Conservation (phyloP, 1,284 basidiomycete species). For the Moesziomyces sp. region DNA sequence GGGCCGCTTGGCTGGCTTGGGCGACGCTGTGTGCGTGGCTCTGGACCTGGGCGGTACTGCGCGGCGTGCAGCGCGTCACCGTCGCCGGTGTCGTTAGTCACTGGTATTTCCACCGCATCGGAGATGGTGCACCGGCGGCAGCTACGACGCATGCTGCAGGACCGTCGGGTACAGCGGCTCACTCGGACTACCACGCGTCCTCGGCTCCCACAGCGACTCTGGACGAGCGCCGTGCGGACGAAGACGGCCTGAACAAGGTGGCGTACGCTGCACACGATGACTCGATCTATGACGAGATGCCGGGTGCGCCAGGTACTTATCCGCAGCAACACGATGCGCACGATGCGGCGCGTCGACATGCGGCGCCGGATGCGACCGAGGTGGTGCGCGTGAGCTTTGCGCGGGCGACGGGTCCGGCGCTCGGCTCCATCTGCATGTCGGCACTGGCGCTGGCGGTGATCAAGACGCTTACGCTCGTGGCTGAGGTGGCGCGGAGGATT, state of each 20-base stretch:
- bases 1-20: constrained; percentile 84
- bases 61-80: constrained; percentile 81
- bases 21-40: constrained; percentile 79
- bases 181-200: background rate
- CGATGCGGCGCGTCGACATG: constrained; percentile 12
- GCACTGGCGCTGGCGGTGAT: constrained; percentile 80
- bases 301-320: constrained; percentile 34
- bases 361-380: constrained; percentile 67
- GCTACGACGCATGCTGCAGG: constrained; percentile 13
- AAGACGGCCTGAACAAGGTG: constrained; percentile 22
- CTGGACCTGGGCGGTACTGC: constrained; percentile 89
- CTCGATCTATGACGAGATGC: constrained; percentile 40
- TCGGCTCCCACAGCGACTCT: constrained; percentile 5
- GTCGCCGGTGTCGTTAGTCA: constrained; percentile 85
- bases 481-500: constrained; percentile 70
- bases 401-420: constrained; percentile 81
- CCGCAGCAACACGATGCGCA: constrained; percentile 5
- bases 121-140: constrained; percentile 12
- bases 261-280: constrained; percentile 21
- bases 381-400: constrained; percentile 81
- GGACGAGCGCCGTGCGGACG: constrained; percentile 44
- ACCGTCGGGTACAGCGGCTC: background rate
- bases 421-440: constrained; percentile 82
- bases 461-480: constrained; percentile 70
- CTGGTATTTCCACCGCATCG: constrained; percentile 81